A percentile compares a stretch with the other conserved stretches of the same genome.
These are phyloP conservation scores for Lachancea cidri DNA, from an alignment of 805 yeast species.

Conservation along the genomic window DNA sequence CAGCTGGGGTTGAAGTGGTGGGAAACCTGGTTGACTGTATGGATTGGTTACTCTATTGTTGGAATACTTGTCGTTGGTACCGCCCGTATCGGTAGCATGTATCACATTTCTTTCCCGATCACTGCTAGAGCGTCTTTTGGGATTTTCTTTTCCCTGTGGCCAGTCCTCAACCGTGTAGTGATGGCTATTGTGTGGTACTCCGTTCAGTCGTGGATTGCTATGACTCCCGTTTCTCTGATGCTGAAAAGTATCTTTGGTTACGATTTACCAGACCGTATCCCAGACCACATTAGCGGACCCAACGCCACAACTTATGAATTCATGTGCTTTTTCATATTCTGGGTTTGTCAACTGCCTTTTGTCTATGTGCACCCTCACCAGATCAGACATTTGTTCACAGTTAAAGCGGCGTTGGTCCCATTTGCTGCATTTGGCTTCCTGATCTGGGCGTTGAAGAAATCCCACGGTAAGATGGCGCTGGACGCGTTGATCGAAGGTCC, in stretches of 20 bases:
- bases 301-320: conserved; percentile 70
- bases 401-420: conserved; percentile 74
- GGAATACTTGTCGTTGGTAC: conserved; percentile 65
- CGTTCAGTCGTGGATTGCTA: conserved; percentile 82
- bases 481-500: conserved; percentile 33
- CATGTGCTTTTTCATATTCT: conserved; percentile 73
- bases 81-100: conserved; percentile 73
- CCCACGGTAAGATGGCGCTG: conserved; percentile 48
- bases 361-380: conserved; percentile 78
- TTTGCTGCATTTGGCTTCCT: conserved; percentile 78
- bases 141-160: conserved; percentile 83
- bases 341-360: conserved; percentile 75
- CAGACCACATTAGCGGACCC: conserved; percentile 51
- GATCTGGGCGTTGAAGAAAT: conserved; percentile 77
- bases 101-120: conserved; percentile 84
- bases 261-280: conserved; percentile 56
- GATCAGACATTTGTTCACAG: conserved; percentile 77
- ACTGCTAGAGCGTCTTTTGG: conserved; percentile 81
- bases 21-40: conserved; percentile 85
- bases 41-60: conserved; percentile 74
- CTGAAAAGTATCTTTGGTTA: conserved; percentile 69
- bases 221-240: conserved; percentile 76
- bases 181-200: conserved; percentile 88
- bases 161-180: conserved; percentile 79
- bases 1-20: conserved; percentile 79